Conservation (phyloP, 2,329 filamentous ascomycete species). For the Talaromyces sp. region DNA sequence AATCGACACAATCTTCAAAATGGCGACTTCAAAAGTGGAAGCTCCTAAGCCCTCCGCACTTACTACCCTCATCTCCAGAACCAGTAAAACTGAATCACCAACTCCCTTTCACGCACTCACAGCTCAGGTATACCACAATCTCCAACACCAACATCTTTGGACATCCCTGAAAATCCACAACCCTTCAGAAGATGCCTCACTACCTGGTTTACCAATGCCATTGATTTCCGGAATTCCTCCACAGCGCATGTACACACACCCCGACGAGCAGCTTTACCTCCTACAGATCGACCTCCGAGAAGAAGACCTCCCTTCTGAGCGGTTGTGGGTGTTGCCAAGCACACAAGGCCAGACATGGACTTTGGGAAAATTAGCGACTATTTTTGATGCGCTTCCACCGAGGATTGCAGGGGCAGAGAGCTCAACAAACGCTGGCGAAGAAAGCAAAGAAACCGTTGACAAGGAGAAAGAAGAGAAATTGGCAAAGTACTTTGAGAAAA, state of each 20-base stretch:
- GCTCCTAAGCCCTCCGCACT: conserved; percentile 38
- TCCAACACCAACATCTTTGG: conserved; percentile 63
- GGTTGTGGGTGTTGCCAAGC: conserved; percentile 60
- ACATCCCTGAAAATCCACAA: conserved; percentile 52
- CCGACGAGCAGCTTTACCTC: conserved; percentile 62
- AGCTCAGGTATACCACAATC: conserved; percentile 60
- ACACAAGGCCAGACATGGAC: conserved; percentile 60
- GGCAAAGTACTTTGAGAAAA: conserved; percentile 32
- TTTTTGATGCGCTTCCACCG: conserved; percentile 54
- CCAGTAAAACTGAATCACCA: conserved; percentile 21
- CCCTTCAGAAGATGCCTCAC: conserved; percentile 8
- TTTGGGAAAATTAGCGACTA: conserved; percentile 52
- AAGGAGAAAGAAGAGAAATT: conserved; percentile 29
- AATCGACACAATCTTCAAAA: not conserved
- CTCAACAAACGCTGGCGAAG: not conserved
- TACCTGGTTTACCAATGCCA: conserved; percentile 40
- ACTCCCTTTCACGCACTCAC: conserved; percentile 47
- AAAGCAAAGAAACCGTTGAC: conserved; percentile 21
- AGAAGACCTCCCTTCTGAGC: conserved; percentile 48
- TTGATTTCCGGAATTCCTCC: conserved; percentile 62
- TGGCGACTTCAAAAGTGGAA: conserved; percentile 8
- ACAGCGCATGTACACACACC: conserved; percentile 59
- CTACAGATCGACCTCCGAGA: conserved; percentile 50
- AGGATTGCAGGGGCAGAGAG: not conserved
- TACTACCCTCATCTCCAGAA: conserved; percentile 37